A percentile compares a stretch with the other conserved stretches of the same genome.
Evolutionary conservation across 106 monocot species (phyloP).

Genomic region (Vanilla planifolia): DNA sequence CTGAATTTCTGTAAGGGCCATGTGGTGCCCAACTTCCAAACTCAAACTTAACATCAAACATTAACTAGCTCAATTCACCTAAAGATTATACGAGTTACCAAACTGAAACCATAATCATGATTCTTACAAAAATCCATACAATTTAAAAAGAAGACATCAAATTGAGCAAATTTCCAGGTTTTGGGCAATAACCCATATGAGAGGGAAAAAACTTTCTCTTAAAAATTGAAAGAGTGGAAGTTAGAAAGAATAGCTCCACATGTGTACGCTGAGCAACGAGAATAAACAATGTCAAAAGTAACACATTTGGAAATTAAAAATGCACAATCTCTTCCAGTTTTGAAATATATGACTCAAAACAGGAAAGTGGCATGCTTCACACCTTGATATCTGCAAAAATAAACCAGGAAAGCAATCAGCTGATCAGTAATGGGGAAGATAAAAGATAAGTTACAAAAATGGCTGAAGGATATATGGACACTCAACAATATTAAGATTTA

Average conservation of each 20-base stretch:
- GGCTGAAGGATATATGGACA: neutral
- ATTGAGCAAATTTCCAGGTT: too few relatives aligned
- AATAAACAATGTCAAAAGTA: neutral
- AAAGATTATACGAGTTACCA: too few relatives aligned
- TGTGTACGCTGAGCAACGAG: neutral
- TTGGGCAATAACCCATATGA: neutral
- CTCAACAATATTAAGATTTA: too few relatives aligned
- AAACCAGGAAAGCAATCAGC: neutral
- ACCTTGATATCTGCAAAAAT: neutral
- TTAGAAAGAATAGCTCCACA: neutral
- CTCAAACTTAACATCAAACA: too few relatives aligned
- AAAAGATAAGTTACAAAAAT: neutral
- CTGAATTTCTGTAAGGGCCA: too few relatives aligned
- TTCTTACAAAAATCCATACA: too few relatives aligned
- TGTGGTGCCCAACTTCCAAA: too few relatives aligned
- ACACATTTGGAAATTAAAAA: neutral
- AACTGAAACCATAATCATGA: too few relatives aligned
- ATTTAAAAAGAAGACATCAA: too few relatives aligned
- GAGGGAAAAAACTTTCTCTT: neutral
- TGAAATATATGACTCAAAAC: neutral
- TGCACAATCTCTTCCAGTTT: neutral
- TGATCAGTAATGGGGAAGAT: neutral
- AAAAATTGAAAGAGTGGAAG: neutral
- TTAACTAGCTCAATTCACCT: too few relatives aligned
- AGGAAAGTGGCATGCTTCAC: neutral